These are phyloP conservation scores for Eleusine indica DNA, from an alignment of 176 grass and related monocot species.

Conservation along the genomic window DNA sequence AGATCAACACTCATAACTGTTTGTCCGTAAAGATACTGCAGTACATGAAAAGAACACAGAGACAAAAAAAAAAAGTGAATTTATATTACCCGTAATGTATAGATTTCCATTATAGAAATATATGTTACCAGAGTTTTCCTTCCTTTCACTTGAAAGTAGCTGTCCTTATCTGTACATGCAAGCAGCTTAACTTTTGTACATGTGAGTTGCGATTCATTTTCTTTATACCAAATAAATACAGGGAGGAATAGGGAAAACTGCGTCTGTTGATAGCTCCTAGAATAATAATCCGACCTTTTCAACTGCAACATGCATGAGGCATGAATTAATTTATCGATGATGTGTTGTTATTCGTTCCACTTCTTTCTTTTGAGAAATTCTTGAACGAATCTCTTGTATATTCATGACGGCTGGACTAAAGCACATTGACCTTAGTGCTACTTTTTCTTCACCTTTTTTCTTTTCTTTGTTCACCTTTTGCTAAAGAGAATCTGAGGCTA, in stretches of 20 bases:
- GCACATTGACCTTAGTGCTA: conserved; percentile 40
- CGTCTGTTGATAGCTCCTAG: conserved; percentile 27
- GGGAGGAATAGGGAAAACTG: conserved; percentile 26
- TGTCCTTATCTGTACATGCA: conserved; percentile 43
- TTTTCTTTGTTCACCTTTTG: conserved; percentile 38
- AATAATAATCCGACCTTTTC: conserved; percentile 20
- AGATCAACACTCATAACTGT: conserved; percentile 37
- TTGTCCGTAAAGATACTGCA: conserved; percentile 27
- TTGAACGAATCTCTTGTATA: conserved; percentile 25
- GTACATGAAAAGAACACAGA: not conserved
- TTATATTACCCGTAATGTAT: conserved; percentile 44
- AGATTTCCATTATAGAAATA: conserved; percentile 31
- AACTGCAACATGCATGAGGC: not conserved
- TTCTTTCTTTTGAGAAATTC: conserved; percentile 19
- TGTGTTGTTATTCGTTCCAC: conserved; percentile 20
- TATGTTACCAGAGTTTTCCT: conserved; percentile 36
- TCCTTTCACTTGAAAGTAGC: conserved; percentile 36
- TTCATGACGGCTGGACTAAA: conserved; percentile 23
- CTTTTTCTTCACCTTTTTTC: conserved; percentile 29
- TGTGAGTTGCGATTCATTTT: conserved; percentile 25
- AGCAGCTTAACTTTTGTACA: conserved; percentile 40
- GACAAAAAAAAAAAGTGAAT: not conserved
- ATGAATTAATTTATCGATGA: conserved; percentile 26
- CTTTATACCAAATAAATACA: conserved; percentile 43
- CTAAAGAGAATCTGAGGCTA: conserved; percentile 44